These are phyloP conservation scores for Penicillium psychrofluorescens DNA, from an alignment of 495 filamentous ascomycete species.

Conservation along the genomic window DNA sequence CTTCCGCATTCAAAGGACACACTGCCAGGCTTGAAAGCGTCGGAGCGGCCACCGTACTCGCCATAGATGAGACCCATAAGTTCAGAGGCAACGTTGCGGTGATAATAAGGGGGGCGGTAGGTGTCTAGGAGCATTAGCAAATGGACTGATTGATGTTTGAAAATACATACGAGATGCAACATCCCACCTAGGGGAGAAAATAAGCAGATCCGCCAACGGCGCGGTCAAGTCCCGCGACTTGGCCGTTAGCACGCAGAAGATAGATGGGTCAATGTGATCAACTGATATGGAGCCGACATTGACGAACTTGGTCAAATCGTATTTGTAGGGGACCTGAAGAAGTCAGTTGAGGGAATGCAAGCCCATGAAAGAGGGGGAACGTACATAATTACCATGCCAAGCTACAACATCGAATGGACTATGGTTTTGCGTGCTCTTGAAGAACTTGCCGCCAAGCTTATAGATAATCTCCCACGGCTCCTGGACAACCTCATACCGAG, in stretches of 20 bases:
- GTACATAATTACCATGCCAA: constrained; percentile 46
- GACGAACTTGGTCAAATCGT: constrained; percentile 45
- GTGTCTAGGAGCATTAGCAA: constrained; percentile 24
- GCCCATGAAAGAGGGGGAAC: neutral
- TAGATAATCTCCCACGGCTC: constrained; percentile 42
- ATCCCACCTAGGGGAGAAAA: constrained; percentile 44
- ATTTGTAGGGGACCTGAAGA: constrained; percentile 38
- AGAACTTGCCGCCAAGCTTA: constrained; percentile 45
- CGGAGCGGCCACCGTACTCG: constrained; percentile 45
- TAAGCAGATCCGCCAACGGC: constrained; percentile 42
- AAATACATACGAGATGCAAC: constrained; percentile 33
- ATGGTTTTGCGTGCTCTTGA: constrained; percentile 41
- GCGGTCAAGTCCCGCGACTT: constrained; percentile 33
- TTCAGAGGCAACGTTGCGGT: constrained; percentile 43
- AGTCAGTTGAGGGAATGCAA: neutral
- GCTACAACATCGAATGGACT: constrained; percentile 46
- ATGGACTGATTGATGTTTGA: neutral
- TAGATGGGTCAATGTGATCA: constrained; percentile 46
- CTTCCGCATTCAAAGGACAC: constrained; percentile 51
- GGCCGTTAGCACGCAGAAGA: constrained; percentile 45
- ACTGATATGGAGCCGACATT: constrained; percentile 43
- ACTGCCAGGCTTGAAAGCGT: constrained; percentile 51
- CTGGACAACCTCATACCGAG: constrained; percentile 31
- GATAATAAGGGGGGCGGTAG: constrained; percentile 44
- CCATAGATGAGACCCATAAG: constrained; percentile 49